Conservation (phyloP, 176 grass and related monocot genomes). For the Dendrocalamus sinicus region DNA sequence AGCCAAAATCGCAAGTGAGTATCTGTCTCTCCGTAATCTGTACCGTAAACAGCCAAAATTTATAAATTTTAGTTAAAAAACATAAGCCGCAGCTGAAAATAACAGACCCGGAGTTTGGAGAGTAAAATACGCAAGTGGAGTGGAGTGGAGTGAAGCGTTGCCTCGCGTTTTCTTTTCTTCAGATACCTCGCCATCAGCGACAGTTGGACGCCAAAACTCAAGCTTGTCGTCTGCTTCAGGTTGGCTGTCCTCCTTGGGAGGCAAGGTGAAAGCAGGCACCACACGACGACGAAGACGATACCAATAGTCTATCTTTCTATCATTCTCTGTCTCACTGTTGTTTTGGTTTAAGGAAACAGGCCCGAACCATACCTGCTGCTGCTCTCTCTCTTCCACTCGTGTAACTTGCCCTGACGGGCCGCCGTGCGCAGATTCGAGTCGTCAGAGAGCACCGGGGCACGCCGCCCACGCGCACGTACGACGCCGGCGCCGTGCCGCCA, state of each 20-base stretch:
- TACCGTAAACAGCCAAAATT: too few relatives aligned
- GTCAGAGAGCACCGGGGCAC: neutral
- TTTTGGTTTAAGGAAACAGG: slow-evolving; percentile 1
- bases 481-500: neutral
- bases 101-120: neutral
- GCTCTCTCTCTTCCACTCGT: neutral
- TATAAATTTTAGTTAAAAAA: too few relatives aligned
- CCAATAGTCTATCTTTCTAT: neutral
- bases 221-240: slow-evolving; percentile 6
- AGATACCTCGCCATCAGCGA: neutral
- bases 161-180: neutral
- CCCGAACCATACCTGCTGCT: neutral
- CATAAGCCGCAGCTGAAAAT: too few relatives aligned
- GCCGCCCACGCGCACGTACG: too few relatives aligned
- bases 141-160: neutral
- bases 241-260: neutral
- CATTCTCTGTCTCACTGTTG: neutral
- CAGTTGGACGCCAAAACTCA: neutral
- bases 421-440: neutral
- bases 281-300: too few relatives aligned
- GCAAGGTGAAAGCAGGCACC: neutral
- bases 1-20: too few relatives aligned
- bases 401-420: neutral
- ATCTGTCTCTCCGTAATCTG: too few relatives aligned
- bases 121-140: slow-evolving; percentile 20